Percentiles rank a stretch among this genome's conserved stretches.
phyloP scores from a whole-genome alignment of 148 eudicot species.

The Spergularia marina region DNA sequence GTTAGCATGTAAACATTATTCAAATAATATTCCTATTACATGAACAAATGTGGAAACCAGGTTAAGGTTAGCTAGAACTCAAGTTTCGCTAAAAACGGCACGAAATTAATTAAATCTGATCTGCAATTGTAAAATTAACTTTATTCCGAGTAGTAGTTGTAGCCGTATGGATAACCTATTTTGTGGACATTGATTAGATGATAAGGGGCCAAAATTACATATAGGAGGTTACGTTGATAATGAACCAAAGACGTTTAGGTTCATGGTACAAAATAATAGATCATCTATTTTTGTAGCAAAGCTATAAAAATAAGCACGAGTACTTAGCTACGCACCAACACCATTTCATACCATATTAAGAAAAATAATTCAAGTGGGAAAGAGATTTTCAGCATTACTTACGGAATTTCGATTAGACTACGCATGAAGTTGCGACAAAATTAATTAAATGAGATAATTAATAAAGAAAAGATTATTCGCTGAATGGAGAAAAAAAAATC shows the following conservation, averaged over 20 bases:
- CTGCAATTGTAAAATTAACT: not conserved
- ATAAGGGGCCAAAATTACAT: not conserved
- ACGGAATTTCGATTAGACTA: conserved; percentile 19
- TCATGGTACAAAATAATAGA: not conserved
- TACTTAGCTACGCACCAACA: not conserved
- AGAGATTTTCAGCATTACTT: conserved; percentile 4
- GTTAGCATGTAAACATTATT: not conserved
- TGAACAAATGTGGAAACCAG: not conserved
- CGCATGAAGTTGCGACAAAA: conserved; percentile 8
- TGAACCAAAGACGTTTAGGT: not conserved
- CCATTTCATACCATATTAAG: conserved; percentile 10
- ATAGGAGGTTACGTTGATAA: conserved; percentile 5
- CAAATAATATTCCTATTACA: not conserved
- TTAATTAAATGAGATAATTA: conserved; percentile 2
- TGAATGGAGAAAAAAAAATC: no score
- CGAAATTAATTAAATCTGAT: not conserved
- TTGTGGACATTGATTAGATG: not conserved
- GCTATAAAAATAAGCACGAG: not conserved
- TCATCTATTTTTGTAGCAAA: not conserved
- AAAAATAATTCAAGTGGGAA: conserved; percentile 9
- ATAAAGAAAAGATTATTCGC: not conserved
- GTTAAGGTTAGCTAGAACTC: not conserved
- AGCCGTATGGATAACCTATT: not conserved
- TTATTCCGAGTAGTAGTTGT: not conserved
- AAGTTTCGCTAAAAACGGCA: not conserved